Percentiles rank a stretch among this genome's conserved stretches.
phyloP scores from a whole-genome alignment of 345 rosid species.

The Linum trigynum region DNA sequence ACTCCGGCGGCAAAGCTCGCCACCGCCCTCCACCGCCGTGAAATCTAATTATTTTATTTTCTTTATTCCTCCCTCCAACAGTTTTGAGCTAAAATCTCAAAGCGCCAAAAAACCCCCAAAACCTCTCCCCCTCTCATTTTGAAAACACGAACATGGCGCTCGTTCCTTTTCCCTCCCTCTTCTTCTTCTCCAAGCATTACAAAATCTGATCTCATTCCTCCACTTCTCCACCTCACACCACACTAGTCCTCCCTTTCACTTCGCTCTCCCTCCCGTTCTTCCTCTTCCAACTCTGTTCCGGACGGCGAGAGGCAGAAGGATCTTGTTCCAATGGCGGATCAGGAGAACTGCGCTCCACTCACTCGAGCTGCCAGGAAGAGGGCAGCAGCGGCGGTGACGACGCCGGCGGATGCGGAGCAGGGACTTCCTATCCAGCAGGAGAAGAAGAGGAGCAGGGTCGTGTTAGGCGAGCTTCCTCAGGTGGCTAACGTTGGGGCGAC shows the following conservation, averaged over 20 bases:
- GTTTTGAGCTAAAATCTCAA: no score
- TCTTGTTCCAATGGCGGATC: slow-evolving; percentile 38
- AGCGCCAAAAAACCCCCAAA: not conserved
- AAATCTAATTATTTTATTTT: no score
- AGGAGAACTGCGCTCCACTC: slow-evolving; percentile 38
- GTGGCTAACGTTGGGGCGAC: not conserved
- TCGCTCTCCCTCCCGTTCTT: not conserved
- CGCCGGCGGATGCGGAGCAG: not conserved
- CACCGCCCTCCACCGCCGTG: no score
- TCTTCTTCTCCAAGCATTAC: slow-evolving; percentile 10
- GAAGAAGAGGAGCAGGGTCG: not conserved
- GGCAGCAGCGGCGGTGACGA: slow-evolving; percentile 18
- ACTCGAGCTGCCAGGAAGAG: slow-evolving; percentile 57
- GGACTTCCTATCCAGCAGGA: not conserved
- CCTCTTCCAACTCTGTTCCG: not conserved
- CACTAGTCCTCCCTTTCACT: slow-evolving; percentile 6
- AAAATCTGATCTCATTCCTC: not conserved
- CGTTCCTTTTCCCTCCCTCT: slow-evolving; percentile 1
- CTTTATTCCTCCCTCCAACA: no score
- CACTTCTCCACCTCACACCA: not conserved
- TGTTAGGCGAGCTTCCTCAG: not conserved
- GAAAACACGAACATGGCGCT: slow-evolving; percentile 32
- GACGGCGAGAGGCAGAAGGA: not conserved
- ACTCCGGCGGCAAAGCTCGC: no score
- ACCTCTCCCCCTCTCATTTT: slow-evolving; percentile 13